Conservation (phyloP, 176 grass and related monocot genomes). For the Areca catechu region DNA sequence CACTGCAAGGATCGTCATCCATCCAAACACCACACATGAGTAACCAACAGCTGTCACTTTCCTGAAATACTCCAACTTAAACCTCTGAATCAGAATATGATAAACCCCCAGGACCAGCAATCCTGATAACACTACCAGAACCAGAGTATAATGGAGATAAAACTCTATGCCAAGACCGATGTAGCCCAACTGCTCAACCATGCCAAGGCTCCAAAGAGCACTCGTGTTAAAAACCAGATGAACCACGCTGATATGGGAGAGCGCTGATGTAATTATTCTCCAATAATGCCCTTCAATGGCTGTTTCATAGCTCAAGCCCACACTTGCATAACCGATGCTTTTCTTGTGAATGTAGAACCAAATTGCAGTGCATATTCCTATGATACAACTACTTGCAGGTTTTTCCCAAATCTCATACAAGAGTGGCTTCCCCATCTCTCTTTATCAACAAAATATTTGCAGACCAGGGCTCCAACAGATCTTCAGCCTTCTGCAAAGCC, state of each 20-base stretch:
- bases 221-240: constrained; percentile 98
- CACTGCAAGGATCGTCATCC: constrained; percentile 91
- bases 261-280: constrained; percentile 75
- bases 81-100: constrained; percentile 71
- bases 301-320: constrained; percentile 86
- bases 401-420: constrained; percentile 90
- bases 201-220: constrained; percentile 88
- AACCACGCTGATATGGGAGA: constrained; percentile 88
- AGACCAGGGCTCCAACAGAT: too few relatives aligned
- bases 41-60: constrained; percentile 86
- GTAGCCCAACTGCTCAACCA: constrained; percentile 57
- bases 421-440: constrained; percentile 69
- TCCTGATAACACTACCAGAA: constrained; percentile 74
- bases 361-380: constrained; percentile 72
- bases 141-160: constrained; percentile 86
- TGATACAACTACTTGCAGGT: constrained; percentile 72
- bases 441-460: too few relatives aligned
- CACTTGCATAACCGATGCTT: constrained; percentile 56
- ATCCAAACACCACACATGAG: constrained; percentile 93
- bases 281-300: constrained; percentile 74
- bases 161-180: constrained; percentile 64
- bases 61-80: constrained; percentile 85
- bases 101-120: constrained; percentile 66
- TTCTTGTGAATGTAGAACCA: constrained; percentile 96
- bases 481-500: too few relatives aligned